These are phyloP conservation scores for Groenewaldozyma salmanticensis DNA, from an alignment of 805 yeast genomes.

Conservation along the genomic window DNA sequence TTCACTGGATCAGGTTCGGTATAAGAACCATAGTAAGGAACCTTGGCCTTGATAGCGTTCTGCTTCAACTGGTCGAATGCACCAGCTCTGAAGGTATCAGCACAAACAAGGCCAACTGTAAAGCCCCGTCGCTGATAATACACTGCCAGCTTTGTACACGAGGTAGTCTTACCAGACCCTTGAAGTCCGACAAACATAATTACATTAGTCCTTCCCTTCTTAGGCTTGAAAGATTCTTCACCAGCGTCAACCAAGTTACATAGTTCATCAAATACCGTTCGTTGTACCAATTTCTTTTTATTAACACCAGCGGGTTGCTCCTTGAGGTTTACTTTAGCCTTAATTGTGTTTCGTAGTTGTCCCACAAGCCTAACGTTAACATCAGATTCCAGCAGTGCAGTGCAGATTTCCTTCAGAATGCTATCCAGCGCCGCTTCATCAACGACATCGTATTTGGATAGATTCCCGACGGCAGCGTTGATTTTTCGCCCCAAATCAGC, in stretches of 20 bases:
- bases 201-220: slow-evolving; percentile 67
- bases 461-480: slow-evolving; percentile 60
- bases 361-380: slow-evolving; percentile 83
- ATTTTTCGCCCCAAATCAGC: slow-evolving; percentile 73
- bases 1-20: slow-evolving; percentile 92
- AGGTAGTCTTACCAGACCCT: slow-evolving; percentile 98
- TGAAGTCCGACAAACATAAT: slow-evolving; percentile 98
- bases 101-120: slow-evolving; percentile 95
- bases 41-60: slow-evolving; percentile 89
- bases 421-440: slow-evolving; percentile 56
- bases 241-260: slow-evolving; percentile 72
- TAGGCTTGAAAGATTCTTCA: slow-evolving; percentile 62
- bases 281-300: slow-evolving; percentile 74
- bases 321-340: slow-evolving; percentile 42
- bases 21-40: slow-evolving; percentile 92
- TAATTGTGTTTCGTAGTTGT: slow-evolving; percentile 61
- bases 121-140: slow-evolving; percentile 89
- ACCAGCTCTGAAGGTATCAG: slow-evolving; percentile 99
- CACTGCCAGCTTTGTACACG: slow-evolving; percentile 93
- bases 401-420: slow-evolving; percentile 79
- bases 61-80: slow-evolving; percentile 98
- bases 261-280: slow-evolving; percentile 88
- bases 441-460: slow-evolving; percentile 44
- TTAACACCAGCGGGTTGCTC: slow-evolving; percentile 49
- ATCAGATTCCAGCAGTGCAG: slow-evolving; percentile 88